These are phyloP conservation scores for Teratosphaeria gauchensis DNA, from an alignment of 2,329 filamentous ascomycete species.

Conservation along the genomic window DNA sequence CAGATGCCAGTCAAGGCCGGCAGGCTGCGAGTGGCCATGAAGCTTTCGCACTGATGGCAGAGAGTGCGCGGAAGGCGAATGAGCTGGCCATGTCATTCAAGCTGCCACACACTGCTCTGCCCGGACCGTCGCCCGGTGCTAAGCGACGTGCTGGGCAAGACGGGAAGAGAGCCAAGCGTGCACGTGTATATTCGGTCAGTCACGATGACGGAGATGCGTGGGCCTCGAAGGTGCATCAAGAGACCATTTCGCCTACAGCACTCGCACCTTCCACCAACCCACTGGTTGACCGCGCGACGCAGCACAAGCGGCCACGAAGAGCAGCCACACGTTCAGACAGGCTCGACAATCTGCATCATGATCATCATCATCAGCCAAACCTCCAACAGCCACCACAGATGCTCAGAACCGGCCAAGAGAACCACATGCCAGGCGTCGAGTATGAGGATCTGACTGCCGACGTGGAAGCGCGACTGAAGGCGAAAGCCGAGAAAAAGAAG, in stretches of 20 bases:
- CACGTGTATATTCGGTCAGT: not conserved
- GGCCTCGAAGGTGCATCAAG: not conserved
- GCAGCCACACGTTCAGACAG: not conserved
- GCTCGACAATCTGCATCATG: not conserved
- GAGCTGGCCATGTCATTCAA: constrained; percentile 8
- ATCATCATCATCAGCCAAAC: not conserved
- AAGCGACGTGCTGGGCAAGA: not conserved
- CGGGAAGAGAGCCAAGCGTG: not conserved
- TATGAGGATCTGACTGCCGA: constrained; percentile 24
- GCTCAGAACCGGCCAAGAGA: not conserved
- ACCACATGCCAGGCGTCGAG: constrained; percentile 8
- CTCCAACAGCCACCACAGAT: not conserved
- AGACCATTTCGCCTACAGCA: not conserved
- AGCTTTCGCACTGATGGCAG: constrained; percentile 16
- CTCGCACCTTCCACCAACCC: not conserved
- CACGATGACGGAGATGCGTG: not conserved
- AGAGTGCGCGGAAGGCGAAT: constrained; percentile 12
- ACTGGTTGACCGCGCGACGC: no score
- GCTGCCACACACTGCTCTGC: not conserved
- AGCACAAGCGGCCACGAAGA: not conserved
- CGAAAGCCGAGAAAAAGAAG: constrained; percentile 20
- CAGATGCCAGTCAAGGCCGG: constrained; percentile 16
- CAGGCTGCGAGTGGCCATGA: constrained; percentile 12
- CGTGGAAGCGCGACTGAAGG: constrained; percentile 21
- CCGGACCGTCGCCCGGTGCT: not conserved